Base-by-base conservation (phyloP, 2,329 filamentous ascomycete genomes). In the Pseudocercospora cruenta region DNA sequence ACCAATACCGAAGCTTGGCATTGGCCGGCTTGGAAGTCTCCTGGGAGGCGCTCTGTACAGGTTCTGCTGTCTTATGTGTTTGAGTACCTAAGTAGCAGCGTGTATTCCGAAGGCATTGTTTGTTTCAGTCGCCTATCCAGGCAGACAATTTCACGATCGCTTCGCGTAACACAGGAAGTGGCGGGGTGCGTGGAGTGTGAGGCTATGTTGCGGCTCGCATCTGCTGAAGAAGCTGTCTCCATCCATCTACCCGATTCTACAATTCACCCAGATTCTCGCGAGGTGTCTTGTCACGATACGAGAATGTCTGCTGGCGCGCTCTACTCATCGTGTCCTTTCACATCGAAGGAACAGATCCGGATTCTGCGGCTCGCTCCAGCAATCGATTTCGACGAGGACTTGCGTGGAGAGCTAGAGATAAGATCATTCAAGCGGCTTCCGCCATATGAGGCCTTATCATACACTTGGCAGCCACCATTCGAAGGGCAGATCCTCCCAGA, bases 41-140 rank as follows among this genome's bases (percentile, higher is more conserved):
- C 57, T 60, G 36, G 31, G 63, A 36, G 60, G 59, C 22, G 62
- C 43, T 45, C 14, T 64, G 65, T 61, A 64, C 43, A 61, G 58
- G 39, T 58, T 58, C 31, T 39, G 65, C 57, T 57, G 59, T 60
- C 31, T 51, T 57, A 10, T 43, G 45, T 58, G 57, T 64, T 57
- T 49, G 33, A 60, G 47, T 60, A 45, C 49, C 62, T 61, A 61
- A 33, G 65, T 67, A 67, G 65, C 62, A 61, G 65, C 65, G 61
- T 67, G 57, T 63, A 60, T 61, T 58, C 54, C 51, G 39, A 60
- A 39, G 47, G 65, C 60, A 54, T 58, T 54, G 33, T 49, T 24
- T 22, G 24, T 33, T 33, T 19, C 51, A 31, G 51, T 31, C 51
- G 51, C 26, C 51, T 16, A n/a, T n/a, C n/a, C n/a, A n/a, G n/a